Percentiles rank a stretch among this genome's conserved stretches.
Conservation (phyloP, 306 rosid genomes). For the Aeschynomene evenia region DNA sequence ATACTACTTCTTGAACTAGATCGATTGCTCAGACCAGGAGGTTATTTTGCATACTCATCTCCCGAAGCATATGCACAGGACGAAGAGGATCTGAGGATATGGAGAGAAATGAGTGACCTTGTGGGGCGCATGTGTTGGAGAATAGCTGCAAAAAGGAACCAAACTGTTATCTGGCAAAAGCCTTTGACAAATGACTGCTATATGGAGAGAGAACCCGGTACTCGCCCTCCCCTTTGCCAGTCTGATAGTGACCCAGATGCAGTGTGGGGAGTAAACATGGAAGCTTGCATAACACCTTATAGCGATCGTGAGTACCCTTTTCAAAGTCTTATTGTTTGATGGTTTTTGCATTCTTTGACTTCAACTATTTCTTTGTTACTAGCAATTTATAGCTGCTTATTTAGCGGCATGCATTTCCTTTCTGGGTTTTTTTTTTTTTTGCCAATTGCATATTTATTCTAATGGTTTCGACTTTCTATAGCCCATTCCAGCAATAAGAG, state of each 20-base stretch:
- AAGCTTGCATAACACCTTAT: slow-evolving; percentile 82
- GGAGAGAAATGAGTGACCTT: slow-evolving; percentile 91
- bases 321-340: slow-evolving; percentile 28
- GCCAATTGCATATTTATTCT: not conserved
- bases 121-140: slow-evolving; percentile 89
- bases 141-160: slow-evolving; percentile 75
- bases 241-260: slow-evolving; percentile 86
- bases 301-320: slow-evolving; percentile 66
- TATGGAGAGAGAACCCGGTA: slow-evolving; percentile 70
- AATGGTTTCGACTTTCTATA: not conserved
- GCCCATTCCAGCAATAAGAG: not conserved
- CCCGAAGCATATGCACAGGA: slow-evolving; percentile 99
- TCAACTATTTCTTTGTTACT: not conserved
- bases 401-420: not conserved
- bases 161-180: slow-evolving; percentile 97
- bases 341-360: slow-evolving; percentile 24
- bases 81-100: slow-evolving; percentile 90
- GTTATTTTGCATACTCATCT: slow-evolving; percentile 93
- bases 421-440: not conserved
- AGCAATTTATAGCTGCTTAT: not conserved
- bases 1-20: slow-evolving; percentile 90
- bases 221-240: slow-evolving; percentile 86
- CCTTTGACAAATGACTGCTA: slow-evolving; percentile 89
- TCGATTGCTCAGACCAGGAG: slow-evolving; percentile 84
- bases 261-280: slow-evolving; percentile 85